Conservation (phyloP, 192 early-diverging fungal genomes). For the Entomortierella beljakovae region DNA sequence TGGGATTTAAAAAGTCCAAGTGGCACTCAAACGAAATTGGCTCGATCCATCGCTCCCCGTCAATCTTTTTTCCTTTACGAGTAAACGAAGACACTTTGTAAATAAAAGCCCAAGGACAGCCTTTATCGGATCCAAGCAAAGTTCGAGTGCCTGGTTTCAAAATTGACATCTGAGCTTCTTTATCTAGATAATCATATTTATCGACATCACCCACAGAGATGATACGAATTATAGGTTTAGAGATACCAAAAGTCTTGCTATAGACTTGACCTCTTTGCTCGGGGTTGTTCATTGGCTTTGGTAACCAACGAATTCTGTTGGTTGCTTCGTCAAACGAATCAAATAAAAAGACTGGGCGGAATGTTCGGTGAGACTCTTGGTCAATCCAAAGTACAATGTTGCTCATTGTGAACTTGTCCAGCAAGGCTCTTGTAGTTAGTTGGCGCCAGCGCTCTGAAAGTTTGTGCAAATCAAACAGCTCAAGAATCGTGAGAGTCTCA, state of each 20-base stretch:
- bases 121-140: constrained; percentile 52
- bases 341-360: constrained; percentile 55
- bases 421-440: constrained; percentile 32
- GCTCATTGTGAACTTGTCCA: constrained; percentile 44
- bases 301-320: constrained; percentile 50
- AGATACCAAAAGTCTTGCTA: constrained; percentile 59
- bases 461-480: constrained; percentile 46
- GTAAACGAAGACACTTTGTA: constrained; percentile 56
- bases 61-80: constrained; percentile 53
- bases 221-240: constrained; percentile 49
- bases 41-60: constrained; percentile 55
- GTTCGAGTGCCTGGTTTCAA: constrained; percentile 53
- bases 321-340: constrained; percentile 56
- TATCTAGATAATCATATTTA: constrained; percentile 58
- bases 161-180: constrained; percentile 54
- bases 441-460: constrained; percentile 53
- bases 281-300: constrained; percentile 22
- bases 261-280: constrained; percentile 49
- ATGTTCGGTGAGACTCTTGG: constrained; percentile 56
- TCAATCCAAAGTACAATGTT: constrained; percentile 56
- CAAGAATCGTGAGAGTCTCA: constrained; percentile 43
- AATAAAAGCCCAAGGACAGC: constrained; percentile 53
- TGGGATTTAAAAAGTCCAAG: constrained; percentile 56
- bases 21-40: constrained; percentile 56
- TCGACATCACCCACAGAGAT: constrained; percentile 56